Conservation (phyloP, 441 rosid species). For the Raphanus hybrid region DNA sequence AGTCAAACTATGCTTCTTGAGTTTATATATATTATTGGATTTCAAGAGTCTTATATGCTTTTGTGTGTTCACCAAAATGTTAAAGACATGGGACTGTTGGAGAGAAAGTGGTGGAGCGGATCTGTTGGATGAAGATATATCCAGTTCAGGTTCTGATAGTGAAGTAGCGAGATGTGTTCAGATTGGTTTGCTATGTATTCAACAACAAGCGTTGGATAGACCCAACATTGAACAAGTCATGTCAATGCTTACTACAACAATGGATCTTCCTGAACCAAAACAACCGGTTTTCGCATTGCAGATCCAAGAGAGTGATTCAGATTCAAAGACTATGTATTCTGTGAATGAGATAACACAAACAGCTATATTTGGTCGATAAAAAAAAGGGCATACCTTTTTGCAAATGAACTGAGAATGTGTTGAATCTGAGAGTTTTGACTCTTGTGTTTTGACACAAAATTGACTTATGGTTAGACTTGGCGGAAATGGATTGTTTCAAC, state of each 20-base stretch:
- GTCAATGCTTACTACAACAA: slow-evolving; percentile 47
- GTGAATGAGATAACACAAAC: slow-evolving; percentile 33
- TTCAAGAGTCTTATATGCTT: not conserved
- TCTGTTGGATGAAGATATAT: slow-evolving; percentile 41
- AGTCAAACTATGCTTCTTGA: slow-evolving; percentile 29
- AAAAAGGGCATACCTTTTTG: not conserved
- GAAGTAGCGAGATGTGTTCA: slow-evolving; percentile 50
- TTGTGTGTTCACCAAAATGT: not conserved
- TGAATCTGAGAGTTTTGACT: not conserved
- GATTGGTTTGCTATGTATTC: slow-evolving; percentile 51
- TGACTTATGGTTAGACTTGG: slow-evolving; percentile 12
- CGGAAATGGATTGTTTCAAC: slow-evolving; percentile 20
- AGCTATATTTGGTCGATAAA: slow-evolving; percentile 33
- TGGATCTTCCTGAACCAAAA: slow-evolving; percentile 34
- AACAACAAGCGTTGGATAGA: slow-evolving; percentile 49
- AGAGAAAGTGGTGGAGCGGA: slow-evolving; percentile 40
- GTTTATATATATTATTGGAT: not conserved
- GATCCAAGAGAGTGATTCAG: slow-evolving; percentile 36
- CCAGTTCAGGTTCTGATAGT: not conserved
- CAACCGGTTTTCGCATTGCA: slow-evolving; percentile 38
- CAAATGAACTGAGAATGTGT: not conserved
- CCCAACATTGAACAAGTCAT: slow-evolving; percentile 48
- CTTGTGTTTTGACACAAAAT: not conserved
- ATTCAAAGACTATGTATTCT: slow-evolving; percentile 23
- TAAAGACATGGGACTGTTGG: slow-evolving; percentile 54